Base-by-base conservation (phyloP, 805 yeast species). In the Sporopachydermia quercuum region DNA sequence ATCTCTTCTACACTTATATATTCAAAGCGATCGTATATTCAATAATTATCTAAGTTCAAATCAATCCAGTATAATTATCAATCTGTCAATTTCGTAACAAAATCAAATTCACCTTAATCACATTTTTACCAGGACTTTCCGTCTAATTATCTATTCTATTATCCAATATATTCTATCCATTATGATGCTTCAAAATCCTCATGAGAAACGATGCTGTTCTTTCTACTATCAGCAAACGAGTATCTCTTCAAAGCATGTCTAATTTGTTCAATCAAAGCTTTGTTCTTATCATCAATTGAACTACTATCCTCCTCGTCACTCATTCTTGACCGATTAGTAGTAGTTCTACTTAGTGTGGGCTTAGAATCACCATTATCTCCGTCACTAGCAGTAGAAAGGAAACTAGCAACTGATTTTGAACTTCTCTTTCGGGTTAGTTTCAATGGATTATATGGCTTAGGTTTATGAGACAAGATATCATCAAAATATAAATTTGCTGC, bases 241-340 rank as follows among this genome's bases (percentile, higher is more conserved):
- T 48, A 55, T 37, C 47, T 57, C 18, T 63, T 52, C 57, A 68
- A 65, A 0, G 70, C 69, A 17, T 49, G 56, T 43, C 65, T 59
- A 16, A 68, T 68, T 41, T 63, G 66, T 16, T 52, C 57, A 43
- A 68, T 37, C 47, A 68, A 55, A 34, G 55, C 61, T 5, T 51
- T 18, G 15, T 42, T n/a, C 45, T 15, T 27, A 15, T 15, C 56
- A 34, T 50, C 52, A 23, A 27, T 49, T 27, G 40, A 42, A 14
- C 19, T 30, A n/a, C 34, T 40, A 27, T 56, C 55, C 49, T 58
- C 44, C 37, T 48, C 30, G 19, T 19, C 35, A 13, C 35, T 35
- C n/a, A n/a, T n/a, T n/a, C n/a, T n/a, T n/a, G n/a, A n/a, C 18
- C 17, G 17, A 18, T 34, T n/a, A 36, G 36, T 23, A 18, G 34